Base-by-base conservation (phyloP, 2,329 filamentous ascomycete genomes). In the Botryotinia globosa region DNA sequence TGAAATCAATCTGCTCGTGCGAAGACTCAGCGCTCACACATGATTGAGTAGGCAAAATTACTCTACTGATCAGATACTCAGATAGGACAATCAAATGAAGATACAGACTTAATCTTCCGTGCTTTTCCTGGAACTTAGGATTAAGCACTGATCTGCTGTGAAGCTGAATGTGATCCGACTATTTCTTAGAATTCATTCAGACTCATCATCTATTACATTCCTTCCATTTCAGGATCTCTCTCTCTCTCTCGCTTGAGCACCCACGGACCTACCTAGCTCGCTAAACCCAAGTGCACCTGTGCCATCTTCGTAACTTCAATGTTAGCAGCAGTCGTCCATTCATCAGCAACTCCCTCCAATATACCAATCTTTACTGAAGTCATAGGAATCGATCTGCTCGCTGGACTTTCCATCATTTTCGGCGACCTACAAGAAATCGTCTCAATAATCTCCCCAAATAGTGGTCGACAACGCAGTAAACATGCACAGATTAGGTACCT, bases 71-170 rank as follows among this genome's bases (percentile, higher is more conserved):
- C 4, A 10, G 14, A 51, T 25, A 8, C 10, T 5, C 22, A 14
- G 9, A 25, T 5, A 4, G 10, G n/a, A 14, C 12, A n/a, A n/a
- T n/a, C 0, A 1, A 14, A 7, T 14, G 2, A 5, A n/a, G 12
- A 4, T 51, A 51, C 12, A 51, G 4, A n/a, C 10, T 51, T 2
- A 51, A 51, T 51, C 25, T 51, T 51, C 48, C 48, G 1, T 51
- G 10, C 25, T 51, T 14, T 51, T 14, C 4, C 10, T 6, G 4
- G 4, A 6, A 14, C 1, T 25, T 25, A 4, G 0, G 22, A 4
- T 12, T 25, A n/a, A 3, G 25, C 48, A n/a, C 48, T 14, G 22
- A 6, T 25, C 48, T 51, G 48, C 1, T n/a, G 6, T 14, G 48
- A n/a, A 3, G 6, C 6, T 16, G 54, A 20, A 1, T 20, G 54